Base-by-base conservation (phyloP, 2,329 filamentous ascomycete species). In the Paracorniculantispora psalliotae region DNA sequence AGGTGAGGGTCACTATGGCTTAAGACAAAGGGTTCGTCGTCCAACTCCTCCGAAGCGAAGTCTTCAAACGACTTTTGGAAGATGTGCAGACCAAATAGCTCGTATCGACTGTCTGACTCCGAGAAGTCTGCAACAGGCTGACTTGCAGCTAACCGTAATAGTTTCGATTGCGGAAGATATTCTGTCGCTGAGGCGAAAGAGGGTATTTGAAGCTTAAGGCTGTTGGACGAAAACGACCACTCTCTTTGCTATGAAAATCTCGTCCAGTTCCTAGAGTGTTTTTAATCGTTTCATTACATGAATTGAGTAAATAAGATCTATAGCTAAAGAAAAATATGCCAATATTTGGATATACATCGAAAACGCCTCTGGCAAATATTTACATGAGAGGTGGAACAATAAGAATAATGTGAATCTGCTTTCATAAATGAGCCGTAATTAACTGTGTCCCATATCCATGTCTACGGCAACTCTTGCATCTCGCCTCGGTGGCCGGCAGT, bases 401-500 rank as follows among this genome's bases (percentile, higher is more conserved):
- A 25, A 35, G 10, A 15, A 12, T 8, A 25, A 4, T 30, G 8
- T 17, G 19, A 9, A 48, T 23, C 21, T 21, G 4, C 35, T 17
- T 8, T 41, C 33, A 9, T 23, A 37, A 17, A 4, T 48, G 33
- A 10, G 41, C 46, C 8, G 39, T 21, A 12, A 37, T 44, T 37
- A 53, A 9, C 17, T 23, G 6, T 9, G 4, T 30, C 13, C 39
- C 28, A 13, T 28, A 26, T 21, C 2, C 28, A 13, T 9, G 13
- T 49, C 35, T 51, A 60, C 37, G 35, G 35, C 17, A 60, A n/a
- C 41, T 60, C 58, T 4, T 60, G 58, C 52, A 56, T 60, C 37
- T 60, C 51, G 21, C 58, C 58, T 10, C 58, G 58, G 21, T 60
- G 58, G 15, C 53, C 51, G n/a, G 50, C 51, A 10, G 51, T 35